phyloP scores from a whole-genome alignment of 2,329 filamentous ascomycete species.

The Diplocarpon mali region DNA sequence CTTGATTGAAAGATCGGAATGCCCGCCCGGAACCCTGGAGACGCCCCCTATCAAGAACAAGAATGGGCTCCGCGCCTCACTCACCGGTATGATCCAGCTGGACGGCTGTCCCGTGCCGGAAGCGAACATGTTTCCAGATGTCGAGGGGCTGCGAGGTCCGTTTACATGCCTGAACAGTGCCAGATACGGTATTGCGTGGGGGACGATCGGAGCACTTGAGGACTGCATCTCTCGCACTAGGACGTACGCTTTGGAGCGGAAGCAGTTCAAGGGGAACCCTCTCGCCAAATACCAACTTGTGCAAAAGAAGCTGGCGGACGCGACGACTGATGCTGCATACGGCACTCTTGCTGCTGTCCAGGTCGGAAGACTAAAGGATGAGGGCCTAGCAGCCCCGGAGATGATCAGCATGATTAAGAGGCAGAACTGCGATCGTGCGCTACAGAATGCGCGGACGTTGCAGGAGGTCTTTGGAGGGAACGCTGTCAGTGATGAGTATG shows the following conservation, averaged over 20 bases:
- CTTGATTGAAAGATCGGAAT: conserved; percentile 73
- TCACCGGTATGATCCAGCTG: conserved; percentile 96
- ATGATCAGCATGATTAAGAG: conserved; percentile 97
- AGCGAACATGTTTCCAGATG: conserved; percentile 86
- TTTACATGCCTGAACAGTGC: conserved; percentile 94
- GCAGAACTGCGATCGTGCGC: conserved; percentile 88
- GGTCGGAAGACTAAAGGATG: conserved; percentile 86
- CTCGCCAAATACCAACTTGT: conserved; percentile 93
- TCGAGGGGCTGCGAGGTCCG: conserved; percentile 78
- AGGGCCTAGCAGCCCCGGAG: conserved; percentile 77
- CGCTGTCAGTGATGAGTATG: conserved; percentile 95
- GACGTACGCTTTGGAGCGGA: conserved; percentile 81
- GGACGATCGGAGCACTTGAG: conserved; percentile 86
- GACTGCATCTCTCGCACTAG: conserved; percentile 76
- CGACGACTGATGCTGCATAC: conserved; percentile 79
- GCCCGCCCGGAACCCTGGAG: conserved; percentile 78
- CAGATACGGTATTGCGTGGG: conserved; percentile 86
- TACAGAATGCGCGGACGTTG: conserved; percentile 66
- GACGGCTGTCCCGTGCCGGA: conserved; percentile 81
- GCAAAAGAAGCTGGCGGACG: conserved; percentile 95
- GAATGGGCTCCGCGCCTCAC: conserved; percentile 82
- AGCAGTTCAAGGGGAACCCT: conserved; percentile 93
- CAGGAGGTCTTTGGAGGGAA: conserved; percentile 98
- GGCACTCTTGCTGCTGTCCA: conserved; percentile 85
- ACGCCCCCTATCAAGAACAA: conserved; percentile 93